Evolutionary conservation across 768 basidiomycete species (phyloP).

Genomic region (Kondoa subrosea): DNA sequence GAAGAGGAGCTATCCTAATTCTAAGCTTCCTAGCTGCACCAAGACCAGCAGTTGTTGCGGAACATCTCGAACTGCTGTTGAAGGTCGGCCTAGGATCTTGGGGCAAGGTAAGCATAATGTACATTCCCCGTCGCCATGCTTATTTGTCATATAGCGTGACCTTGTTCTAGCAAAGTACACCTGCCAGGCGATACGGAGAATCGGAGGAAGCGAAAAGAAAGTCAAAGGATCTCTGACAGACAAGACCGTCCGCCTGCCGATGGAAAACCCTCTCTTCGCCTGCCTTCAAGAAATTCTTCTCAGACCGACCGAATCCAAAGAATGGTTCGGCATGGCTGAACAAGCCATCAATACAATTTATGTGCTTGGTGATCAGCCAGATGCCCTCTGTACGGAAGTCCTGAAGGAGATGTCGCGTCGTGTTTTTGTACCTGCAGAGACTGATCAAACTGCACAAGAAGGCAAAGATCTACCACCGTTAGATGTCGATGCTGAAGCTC

Average conservation of each 20-base stretch:
- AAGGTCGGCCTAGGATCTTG: conserved; percentile 67
- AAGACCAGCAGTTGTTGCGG: conserved; percentile 54
- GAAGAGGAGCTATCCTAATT: conserved; percentile 87
- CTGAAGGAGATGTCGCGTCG: conserved; percentile 62
- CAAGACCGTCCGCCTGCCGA: conserved; percentile 66
- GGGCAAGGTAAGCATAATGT: conserved; percentile 52
- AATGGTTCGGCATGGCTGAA: conserved; percentile 91
- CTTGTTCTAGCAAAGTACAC: conserved; percentile 81
- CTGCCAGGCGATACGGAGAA: conserved; percentile 74
- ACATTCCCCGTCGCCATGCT: not conserved
- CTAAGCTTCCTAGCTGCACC: conserved; percentile 93
- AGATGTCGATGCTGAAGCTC: conserved; percentile 25
- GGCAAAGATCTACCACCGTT: conserved; percentile 10
- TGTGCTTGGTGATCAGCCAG: conserved; percentile 81
- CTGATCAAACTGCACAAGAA: conserved; percentile 11
- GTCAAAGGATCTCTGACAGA: conserved; percentile 89
- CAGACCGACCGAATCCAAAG: conserved; percentile 60
- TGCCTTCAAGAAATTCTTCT: conserved; percentile 68
- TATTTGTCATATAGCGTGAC: conserved; percentile 44
- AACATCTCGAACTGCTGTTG: conserved; percentile 67
- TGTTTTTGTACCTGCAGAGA: conserved; percentile 40
- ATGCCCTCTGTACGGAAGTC: conserved; percentile 57
- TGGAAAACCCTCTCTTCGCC: conserved; percentile 70
- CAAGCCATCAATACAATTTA: conserved; percentile 95
- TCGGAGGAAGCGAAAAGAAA: conserved; percentile 91